These are phyloP conservation scores for Candida loeiensis DNA, from an alignment of 805 yeast species.

Conservation along the genomic window DNA sequence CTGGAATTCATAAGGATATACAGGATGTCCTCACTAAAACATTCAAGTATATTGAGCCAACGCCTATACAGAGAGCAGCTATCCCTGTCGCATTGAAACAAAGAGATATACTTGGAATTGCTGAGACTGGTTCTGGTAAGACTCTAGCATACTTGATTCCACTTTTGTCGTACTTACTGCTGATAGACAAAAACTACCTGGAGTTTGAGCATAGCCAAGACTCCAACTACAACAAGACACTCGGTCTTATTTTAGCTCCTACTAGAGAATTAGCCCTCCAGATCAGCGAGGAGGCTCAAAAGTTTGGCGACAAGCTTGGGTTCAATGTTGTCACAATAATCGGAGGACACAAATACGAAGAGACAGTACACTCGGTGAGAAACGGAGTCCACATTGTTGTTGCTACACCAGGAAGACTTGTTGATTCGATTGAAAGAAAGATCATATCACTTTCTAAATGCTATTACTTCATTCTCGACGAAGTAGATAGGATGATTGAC, in stretches of 20 bases:
- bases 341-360: constrained; percentile 87
- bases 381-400: constrained; percentile 75
- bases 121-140: constrained; percentile 96
- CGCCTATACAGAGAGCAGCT: constrained; percentile 89
- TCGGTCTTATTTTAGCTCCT: constrained; percentile 81
- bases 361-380: constrained; percentile 56
- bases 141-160: constrained; percentile 84
- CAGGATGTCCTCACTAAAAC: constrained; percentile 29
- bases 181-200: constrained; percentile 31
- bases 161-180: constrained; percentile 48
- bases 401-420: constrained; percentile 91
- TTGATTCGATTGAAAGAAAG: constrained; percentile 75
- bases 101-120: constrained; percentile 80
- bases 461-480: constrained; percentile 76
- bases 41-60: constrained; percentile 61
- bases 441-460: constrained; percentile 58
- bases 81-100: constrained; percentile 63
- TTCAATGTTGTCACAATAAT: constrained; percentile 62
- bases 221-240: constrained; percentile 57
- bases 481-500: constrained; percentile 94
- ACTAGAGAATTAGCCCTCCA: constrained; percentile 93
- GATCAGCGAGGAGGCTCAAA: constrained; percentile 63
- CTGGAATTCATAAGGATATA: constrained; percentile 40
- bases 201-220: constrained; percentile 42
- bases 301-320: constrained; percentile 41